A percentile compares a stretch with the other conserved stretches of the same genome.
These are phyloP conservation scores for Ascochyta lentis DNA, from an alignment of 2,329 filamentous ascomycete species.

Conservation along the genomic window DNA sequence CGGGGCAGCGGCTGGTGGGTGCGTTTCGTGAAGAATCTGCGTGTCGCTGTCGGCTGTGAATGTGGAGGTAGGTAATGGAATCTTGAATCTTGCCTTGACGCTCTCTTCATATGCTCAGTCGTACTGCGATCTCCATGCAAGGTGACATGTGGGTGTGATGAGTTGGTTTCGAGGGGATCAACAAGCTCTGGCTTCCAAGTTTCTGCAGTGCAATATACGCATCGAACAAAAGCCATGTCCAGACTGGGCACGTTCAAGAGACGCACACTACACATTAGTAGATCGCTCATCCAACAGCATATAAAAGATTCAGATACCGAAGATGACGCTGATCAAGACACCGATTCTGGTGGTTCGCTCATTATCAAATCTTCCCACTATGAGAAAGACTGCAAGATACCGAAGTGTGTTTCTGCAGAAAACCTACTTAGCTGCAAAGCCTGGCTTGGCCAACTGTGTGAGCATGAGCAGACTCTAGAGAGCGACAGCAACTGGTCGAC, in stretches of 20 bases:
- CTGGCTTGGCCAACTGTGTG: constrained; percentile 16
- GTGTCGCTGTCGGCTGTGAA: neutral
- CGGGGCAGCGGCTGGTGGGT: neutral
- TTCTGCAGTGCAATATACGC: neutral
- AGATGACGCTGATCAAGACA: neutral
- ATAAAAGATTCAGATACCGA: neutral
- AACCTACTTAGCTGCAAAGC: constrained; percentile 1
- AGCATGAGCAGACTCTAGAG: constrained; percentile 17
- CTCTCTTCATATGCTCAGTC: neutral
- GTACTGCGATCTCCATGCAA: neutral
- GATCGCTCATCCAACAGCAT: neutral
- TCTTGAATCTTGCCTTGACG: neutral
- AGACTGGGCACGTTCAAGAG: neutral
- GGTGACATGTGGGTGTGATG: neutral
- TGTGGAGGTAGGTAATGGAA: neutral
- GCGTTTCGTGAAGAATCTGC: too few species aligned
- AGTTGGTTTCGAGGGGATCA: neutral
- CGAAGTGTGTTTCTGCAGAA: neutral
- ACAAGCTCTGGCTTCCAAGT: neutral
- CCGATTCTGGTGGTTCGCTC: constrained; percentile 6
- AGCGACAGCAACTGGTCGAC: neutral
- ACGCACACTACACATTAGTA: neutral
- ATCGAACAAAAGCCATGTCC: neutral
- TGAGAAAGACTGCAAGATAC: neutral
- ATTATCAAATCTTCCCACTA: constrained; percentile 8